These are phyloP conservation scores for Kernera saxatilis DNA, from an alignment of 345 rosid species.

Conservation along the genomic window DNA sequence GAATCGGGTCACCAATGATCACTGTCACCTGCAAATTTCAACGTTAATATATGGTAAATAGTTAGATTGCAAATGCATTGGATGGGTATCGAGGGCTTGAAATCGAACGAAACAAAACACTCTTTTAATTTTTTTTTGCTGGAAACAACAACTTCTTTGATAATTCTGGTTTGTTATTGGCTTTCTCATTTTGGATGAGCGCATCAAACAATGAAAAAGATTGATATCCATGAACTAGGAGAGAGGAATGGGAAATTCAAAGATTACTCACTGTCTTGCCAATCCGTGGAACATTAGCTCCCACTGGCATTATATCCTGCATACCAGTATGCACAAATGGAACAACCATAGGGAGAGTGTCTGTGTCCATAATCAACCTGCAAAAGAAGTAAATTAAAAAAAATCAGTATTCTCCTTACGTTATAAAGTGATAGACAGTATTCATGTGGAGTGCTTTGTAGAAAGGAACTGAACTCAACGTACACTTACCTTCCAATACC, in stretches of 20 bases:
- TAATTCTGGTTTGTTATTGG: neutral
- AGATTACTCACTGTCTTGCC: conserved; percentile 67
- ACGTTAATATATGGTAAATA: neutral
- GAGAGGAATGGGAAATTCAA: neutral
- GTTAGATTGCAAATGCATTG: no score
- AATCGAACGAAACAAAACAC: neutral
- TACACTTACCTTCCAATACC: conserved; percentile 83
- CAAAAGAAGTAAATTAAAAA: neutral
- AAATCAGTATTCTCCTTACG: no score
- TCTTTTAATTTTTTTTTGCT: no score
- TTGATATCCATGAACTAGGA: neutral
- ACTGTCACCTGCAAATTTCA: conserved; percentile 62
- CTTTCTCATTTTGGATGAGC: neutral
- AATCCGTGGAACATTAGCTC: conserved; percentile 80
- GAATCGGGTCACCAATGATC: conserved; percentile 80
- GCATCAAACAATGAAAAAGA: neutral
- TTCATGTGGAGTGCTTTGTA: neutral
- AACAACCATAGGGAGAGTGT: conserved; percentile 69
- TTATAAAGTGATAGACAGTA: neutral
- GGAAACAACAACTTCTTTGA: no score
- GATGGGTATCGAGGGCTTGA: no score
- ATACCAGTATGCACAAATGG: conserved; percentile 95
- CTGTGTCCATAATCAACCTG: conserved; percentile 88
- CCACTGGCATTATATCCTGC: conserved; percentile 96
- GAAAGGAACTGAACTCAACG: neutral